Evolutionary conservation across 768 basidiomycete species (phyloP).

Genomic region (Boletus pseudopeckii): DNA sequence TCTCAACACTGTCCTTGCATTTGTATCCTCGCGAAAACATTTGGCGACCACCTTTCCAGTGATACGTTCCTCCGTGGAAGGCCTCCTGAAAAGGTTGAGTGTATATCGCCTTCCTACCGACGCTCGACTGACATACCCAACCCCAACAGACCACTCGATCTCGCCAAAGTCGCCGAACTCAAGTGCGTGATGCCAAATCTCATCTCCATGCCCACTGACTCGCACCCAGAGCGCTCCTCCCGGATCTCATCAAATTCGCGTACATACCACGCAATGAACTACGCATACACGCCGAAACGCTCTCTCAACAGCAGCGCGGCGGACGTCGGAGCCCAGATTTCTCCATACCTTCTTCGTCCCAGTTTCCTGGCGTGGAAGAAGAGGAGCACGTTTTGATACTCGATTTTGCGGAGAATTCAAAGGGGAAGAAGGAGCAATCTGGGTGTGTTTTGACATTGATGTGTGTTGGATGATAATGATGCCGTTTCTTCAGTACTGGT

Average conservation of each 20-base stretch:
- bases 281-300: constrained; percentile 45
- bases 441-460: constrained; percentile 18
- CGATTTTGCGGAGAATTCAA: constrained; percentile 48
- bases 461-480: not conserved
- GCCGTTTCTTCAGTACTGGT: constrained; percentile 10
- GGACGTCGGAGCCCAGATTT: constrained; percentile 44
- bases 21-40: constrained; percentile 77
- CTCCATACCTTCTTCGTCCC: constrained; percentile 29
- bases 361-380: constrained; percentile 25
- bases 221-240: constrained; percentile 64
- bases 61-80: constrained; percentile 76
- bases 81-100: constrained; percentile 66
- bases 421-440: constrained; percentile 29
- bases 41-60: constrained; percentile 76
- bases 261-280: constrained; percentile 68
- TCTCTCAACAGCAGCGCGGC: constrained; percentile 16
- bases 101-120: not conserved
- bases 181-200: constrained; percentile 46
- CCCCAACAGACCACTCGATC: constrained; percentile 65
- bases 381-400: constrained; percentile 50
- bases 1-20: constrained; percentile 85
- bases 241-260: constrained; percentile 76
- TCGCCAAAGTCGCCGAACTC: constrained; percentile 76
- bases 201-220: not conserved
- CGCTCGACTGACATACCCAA: not conserved